These are phyloP conservation scores for Chaetomium strumarium DNA, from an alignment of 2,329 filamentous ascomycete species.

Conservation along the genomic window DNA sequence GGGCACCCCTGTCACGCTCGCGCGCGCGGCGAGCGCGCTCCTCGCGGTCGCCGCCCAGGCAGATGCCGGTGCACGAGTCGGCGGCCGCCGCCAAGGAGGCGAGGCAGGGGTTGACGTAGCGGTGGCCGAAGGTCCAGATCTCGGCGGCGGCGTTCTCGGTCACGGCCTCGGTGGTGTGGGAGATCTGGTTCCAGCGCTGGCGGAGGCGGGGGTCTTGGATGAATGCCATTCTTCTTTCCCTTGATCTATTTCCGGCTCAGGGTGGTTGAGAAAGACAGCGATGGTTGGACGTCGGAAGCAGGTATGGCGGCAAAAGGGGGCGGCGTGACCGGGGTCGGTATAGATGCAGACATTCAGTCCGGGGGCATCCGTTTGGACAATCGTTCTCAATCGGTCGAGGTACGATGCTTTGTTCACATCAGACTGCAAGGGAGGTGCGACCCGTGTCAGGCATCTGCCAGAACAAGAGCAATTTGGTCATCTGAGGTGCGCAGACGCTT, in stretches of 20 bases:
- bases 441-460: too few species aligned
- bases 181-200: slow-evolving; percentile 88
- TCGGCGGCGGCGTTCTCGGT: slow-evolving; percentile 88
- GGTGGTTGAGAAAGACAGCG: too few species aligned
- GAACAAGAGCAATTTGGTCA: too few species aligned
- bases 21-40: slow-evolving; percentile 64
- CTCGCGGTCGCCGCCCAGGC: slow-evolving; percentile 62
- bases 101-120: slow-evolving; percentile 79
- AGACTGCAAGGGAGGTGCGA: too few species aligned
- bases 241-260: not conserved
- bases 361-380: too few species aligned
- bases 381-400: too few species aligned
- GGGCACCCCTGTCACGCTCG: slow-evolving; percentile 51
- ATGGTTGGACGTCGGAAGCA: too few species aligned
- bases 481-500: too few species aligned
- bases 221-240: slow-evolving; percentile 44
- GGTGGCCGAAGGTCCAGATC: slow-evolving; percentile 82
- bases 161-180: slow-evolving; percentile 81
- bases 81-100: slow-evolving; percentile 59
- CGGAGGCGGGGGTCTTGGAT: slow-evolving; percentile 81
- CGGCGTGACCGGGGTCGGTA: too few species aligned
- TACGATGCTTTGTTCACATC: too few species aligned
- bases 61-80: slow-evolving; percentile 66
- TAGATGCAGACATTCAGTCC: too few species aligned
- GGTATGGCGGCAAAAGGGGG: too few species aligned